Conservation (phyloP, 2,329 filamentous ascomycete species). For the Neurospora sp. region DNA sequence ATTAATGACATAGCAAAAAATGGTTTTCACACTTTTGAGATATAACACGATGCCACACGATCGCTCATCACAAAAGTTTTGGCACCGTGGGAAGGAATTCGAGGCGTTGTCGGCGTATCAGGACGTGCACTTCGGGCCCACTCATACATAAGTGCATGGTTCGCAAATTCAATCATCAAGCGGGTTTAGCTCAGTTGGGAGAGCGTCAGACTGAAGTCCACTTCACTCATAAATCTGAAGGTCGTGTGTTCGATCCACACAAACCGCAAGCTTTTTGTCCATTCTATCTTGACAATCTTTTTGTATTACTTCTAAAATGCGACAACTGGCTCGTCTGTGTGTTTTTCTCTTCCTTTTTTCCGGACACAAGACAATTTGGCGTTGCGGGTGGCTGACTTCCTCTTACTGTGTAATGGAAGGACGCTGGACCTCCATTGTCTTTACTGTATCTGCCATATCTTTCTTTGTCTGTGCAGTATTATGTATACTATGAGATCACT, state of each 20-base stretch:
- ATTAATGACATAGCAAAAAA: too few species aligned
- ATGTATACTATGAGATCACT: neutral
- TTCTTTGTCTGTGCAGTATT: neutral
- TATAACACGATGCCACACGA: too few species aligned
- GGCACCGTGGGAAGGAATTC: neutral
- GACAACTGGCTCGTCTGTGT: too few species aligned
- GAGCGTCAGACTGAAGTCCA: neutral
- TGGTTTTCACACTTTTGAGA: too few species aligned
- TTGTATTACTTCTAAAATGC: neutral
- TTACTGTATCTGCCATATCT: neutral
- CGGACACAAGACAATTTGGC: neutral
- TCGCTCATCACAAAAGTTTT: too few species aligned
- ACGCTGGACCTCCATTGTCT: neutral
- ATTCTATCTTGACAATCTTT: neutral
- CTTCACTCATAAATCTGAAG: neutral
- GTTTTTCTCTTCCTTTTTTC: neutral
- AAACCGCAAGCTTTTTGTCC: constrained; percentile 9
- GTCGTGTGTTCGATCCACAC: constrained; percentile 16
- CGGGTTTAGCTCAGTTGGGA: neutral
- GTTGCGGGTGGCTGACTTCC: neutral
- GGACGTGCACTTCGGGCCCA: neutral
- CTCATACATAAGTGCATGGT: neutral
- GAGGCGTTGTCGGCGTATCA: neutral
- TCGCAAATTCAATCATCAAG: fast-evolving
- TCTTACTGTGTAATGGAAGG: neutral